A percentile compares a stretch with the other conserved stretches of the same genome.
Conservation (phyloP, 768 basidiomycete species). For the Termitomyces titanicus region DNA sequence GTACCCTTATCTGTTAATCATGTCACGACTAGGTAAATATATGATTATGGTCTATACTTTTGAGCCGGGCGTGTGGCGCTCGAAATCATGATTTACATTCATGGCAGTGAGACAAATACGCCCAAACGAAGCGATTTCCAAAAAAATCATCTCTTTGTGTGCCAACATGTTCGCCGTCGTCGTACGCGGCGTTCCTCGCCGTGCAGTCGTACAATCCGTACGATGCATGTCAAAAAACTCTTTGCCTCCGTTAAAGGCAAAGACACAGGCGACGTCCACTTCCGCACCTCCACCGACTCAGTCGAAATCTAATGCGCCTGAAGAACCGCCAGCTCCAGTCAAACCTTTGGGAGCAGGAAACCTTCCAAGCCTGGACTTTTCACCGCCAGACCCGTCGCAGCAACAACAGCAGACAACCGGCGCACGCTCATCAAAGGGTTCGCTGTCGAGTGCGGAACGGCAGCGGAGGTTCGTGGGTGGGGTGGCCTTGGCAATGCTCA, state of each 20-base stretch:
- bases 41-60: neutral
- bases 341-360: conserved; percentile 21
- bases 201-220: conserved; percentile 9
- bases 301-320: conserved; percentile 11
- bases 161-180: conserved; percentile 13
- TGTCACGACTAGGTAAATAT: neutral
- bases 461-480: conserved; percentile 56
- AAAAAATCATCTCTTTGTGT: conserved; percentile 2
- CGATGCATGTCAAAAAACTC: conserved; percentile 14
- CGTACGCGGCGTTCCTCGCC: conserved; percentile 11
- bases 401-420: conserved; percentile 56
- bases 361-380: conserved; percentile 62
- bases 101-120: conserved; percentile 7
- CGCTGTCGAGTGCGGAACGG: conserved; percentile 76
- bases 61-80: too few relatives aligned
- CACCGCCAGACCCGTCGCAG: conserved; percentile 45
- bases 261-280: neutral
- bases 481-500: conserved; percentile 48
- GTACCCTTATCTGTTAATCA: neutral
- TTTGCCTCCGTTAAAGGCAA: neutral
- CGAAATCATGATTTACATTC: too few relatives aligned
- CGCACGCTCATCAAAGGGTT: conserved; percentile 73
- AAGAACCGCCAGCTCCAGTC: conserved; percentile 9
- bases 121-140: conserved; percentile 2
- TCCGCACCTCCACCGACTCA: conserved; percentile 12